phyloP scores from a whole-genome alignment of 176 grass and related monocot genomes.

The Eragrostis curvula region DNA sequence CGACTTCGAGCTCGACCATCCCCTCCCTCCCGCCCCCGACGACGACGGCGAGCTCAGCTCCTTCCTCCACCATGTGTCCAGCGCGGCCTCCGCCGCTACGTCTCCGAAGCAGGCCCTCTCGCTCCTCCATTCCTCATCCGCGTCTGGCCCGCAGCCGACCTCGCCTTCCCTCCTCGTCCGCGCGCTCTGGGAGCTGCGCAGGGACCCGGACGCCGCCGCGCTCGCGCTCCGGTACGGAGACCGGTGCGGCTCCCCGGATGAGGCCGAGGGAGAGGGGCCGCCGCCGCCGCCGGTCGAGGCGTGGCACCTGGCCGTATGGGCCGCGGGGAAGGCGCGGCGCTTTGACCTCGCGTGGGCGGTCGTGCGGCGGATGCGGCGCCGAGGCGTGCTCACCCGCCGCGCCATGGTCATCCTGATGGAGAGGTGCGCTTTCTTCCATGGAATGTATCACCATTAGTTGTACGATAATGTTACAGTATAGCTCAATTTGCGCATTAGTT shows the following conservation, averaged over 20 bases:
- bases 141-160: slow-evolving; percentile 2
- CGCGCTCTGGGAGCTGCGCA: slow-evolving; percentile 76
- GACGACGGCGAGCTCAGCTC: slow-evolving; percentile 55
- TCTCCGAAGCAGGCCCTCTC: slow-evolving; percentile 60
- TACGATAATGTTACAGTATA: neutral
- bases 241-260: slow-evolving; percentile 27
- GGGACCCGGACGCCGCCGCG: slow-evolving; percentile 56
- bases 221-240: slow-evolving; percentile 70
- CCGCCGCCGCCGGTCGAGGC: slow-evolving; percentile 43
- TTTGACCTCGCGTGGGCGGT: slow-evolving; percentile 76
- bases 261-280: neutral
- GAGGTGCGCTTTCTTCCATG: slow-evolving; percentile 48
- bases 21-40: neutral
- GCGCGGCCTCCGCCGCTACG: slow-evolving; percentile 54
- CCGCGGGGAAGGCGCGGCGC: slow-evolving; percentile 59
- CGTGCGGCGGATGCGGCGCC: slow-evolving; percentile 63
- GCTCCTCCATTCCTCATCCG: slow-evolving; percentile 45
- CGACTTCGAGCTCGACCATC: slow-evolving; percentile 66
- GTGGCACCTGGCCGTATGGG: slow-evolving; percentile 76
- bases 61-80: slow-evolving; percentile 65
- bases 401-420: slow-evolving; percentile 84
- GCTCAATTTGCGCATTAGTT: neutral
- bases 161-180: slow-evolving; percentile 52
- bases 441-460: slow-evolving; percentile 11
- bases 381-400: slow-evolving; percentile 62